These are phyloP conservation scores for Colletotrichum simmondsii DNA, from an alignment of 2,329 filamentous ascomycete species.

Conservation along the genomic window DNA sequence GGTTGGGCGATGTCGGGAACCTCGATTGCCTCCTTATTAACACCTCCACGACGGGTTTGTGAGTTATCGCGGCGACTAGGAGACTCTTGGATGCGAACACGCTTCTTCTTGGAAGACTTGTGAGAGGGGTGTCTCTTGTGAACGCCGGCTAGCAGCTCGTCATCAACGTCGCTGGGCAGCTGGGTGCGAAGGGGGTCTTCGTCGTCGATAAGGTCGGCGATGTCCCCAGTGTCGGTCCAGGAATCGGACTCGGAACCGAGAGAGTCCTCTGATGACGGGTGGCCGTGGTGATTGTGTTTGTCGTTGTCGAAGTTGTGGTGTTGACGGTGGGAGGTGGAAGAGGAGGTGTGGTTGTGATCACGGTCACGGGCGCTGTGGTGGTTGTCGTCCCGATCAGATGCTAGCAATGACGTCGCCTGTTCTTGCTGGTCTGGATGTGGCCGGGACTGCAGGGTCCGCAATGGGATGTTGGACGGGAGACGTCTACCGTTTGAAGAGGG, in stretches of 20 bases:
- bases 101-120: slow-evolving; percentile 61
- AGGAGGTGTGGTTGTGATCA: slow-evolving; percentile 30
- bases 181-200: slow-evolving; percentile 83
- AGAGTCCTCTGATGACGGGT: slow-evolving; percentile 59
- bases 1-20: slow-evolving; percentile 77
- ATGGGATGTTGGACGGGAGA: slow-evolving; percentile 86
- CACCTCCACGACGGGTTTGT: slow-evolving; percentile 51
- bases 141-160: slow-evolving; percentile 65
- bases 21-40: slow-evolving; percentile 82
- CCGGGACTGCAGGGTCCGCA: slow-evolving; percentile 74
- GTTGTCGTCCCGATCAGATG: slow-evolving; percentile 45
- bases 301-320: slow-evolving; percentile 51
- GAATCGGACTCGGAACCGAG: slow-evolving; percentile 71
- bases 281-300: slow-evolving; percentile 58
- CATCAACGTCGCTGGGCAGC: slow-evolving; percentile 74
- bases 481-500: slow-evolving; percentile 75
- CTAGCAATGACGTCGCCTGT: slow-evolving; percentile 58
- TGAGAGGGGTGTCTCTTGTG: slow-evolving; percentile 56
- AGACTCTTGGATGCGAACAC: slow-evolving; percentile 74
- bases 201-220: slow-evolving; percentile 88
- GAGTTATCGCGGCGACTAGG: slow-evolving; percentile 50
- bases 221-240: slow-evolving; percentile 95
- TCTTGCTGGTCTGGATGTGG: slow-evolving; percentile 48
- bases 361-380: slow-evolving; percentile 52
- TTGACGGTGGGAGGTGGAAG: slow-evolving; percentile 50